phyloP scores from a whole-genome alignment of 257 asterid species.

The Ophiorrhiza pumila region DNA sequence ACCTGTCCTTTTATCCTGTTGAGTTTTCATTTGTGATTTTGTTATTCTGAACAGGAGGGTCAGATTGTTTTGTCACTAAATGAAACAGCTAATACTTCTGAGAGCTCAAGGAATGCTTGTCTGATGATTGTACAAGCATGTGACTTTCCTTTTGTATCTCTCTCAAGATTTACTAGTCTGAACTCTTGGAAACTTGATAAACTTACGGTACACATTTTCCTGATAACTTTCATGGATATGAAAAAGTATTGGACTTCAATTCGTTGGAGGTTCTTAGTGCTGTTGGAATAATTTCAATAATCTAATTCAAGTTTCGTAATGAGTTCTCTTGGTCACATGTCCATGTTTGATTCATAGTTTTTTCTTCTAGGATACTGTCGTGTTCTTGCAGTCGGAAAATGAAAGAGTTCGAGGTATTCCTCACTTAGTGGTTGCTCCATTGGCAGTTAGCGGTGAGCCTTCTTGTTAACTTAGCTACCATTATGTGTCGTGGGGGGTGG shows the following conservation, averaged over 20 bases:
- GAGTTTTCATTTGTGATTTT: conserved; percentile 22
- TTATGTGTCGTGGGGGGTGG: background rate
- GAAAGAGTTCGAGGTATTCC: conserved; percentile 76
- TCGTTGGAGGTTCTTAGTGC: background rate
- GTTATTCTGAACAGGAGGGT: conserved; percentile 62
- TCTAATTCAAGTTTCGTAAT: background rate
- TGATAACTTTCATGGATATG: conserved; percentile 1
- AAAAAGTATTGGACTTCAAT: background rate
- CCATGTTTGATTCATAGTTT: conserved; percentile 3
- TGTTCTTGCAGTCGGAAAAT: conserved; percentile 58
- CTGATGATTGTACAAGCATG: conserved; percentile 69
- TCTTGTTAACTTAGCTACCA: background rate
- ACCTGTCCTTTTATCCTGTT: conserved; percentile 24
- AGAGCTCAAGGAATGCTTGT: conserved; percentile 72
- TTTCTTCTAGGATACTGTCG: conserved; percentile 50
- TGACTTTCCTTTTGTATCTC: conserved; percentile 65
- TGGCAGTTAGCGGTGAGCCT: conserved; percentile 89
- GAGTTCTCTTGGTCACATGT: background rate
- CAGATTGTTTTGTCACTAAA: conserved; percentile 69
- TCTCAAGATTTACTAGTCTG: conserved; percentile 47
- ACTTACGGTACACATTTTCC: conserved; percentile 47
- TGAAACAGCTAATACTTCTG: conserved; percentile 48
- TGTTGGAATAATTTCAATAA: background rate
- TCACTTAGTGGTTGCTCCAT: conserved; percentile 74
- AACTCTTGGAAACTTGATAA: conserved; percentile 55